These are phyloP conservation scores for Vanderwaltozyma verrucispora DNA, from an alignment of 805 yeast genomes.

Conservation along the genomic window DNA sequence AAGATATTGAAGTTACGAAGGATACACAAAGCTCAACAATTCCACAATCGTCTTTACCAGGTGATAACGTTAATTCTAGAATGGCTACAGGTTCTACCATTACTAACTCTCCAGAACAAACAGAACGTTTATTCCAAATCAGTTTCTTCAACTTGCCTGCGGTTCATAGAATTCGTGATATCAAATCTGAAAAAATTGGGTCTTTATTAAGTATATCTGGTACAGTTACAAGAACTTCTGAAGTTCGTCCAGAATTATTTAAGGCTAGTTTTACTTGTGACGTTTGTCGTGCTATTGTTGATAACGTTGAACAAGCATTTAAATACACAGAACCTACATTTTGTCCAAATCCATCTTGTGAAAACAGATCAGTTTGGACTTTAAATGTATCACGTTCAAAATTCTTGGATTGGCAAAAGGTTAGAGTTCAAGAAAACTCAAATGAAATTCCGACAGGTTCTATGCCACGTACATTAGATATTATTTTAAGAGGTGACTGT, in stretches of 20 bases:
- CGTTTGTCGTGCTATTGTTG: slow-evolving; percentile 71
- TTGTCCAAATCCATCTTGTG: slow-evolving; percentile 83
- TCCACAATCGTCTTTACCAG: slow-evolving; percentile 6
- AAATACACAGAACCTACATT: slow-evolving; percentile 90
- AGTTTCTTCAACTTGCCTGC: slow-evolving; percentile 81
- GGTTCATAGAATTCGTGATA: slow-evolving; percentile 75
- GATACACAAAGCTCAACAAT: slow-evolving; percentile 2
- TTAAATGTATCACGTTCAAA: slow-evolving; percentile 73
- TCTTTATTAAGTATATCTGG: slow-evolving; percentile 77
- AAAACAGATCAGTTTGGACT: slow-evolving; percentile 78
- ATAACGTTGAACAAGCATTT: slow-evolving; percentile 87
- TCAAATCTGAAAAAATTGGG: slow-evolving; percentile 84
- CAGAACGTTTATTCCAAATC: slow-evolving; percentile 76
- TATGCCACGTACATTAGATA: slow-evolving; percentile 95
- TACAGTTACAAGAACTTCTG: slow-evolving; percentile 92
- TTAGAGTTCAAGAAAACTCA: slow-evolving; percentile 92
- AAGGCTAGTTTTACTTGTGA: slow-evolving; percentile 85
- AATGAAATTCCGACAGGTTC: slow-evolving; percentile 96
- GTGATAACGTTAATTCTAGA: slow-evolving; percentile 14
- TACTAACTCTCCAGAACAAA: slow-evolving; percentile 37
- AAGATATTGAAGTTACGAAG: slow-evolving; percentile 26
- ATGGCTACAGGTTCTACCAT: slow-evolving; percentile 30
- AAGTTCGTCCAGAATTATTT: slow-evolving; percentile 89
- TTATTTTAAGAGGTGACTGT: slow-evolving; percentile 82
- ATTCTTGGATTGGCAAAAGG: slow-evolving; percentile 94